Conservation (phyloP, 225 moss, liverwort and hornwort genomes). For the Bryoerythrophyllum caledonicum region DNA sequence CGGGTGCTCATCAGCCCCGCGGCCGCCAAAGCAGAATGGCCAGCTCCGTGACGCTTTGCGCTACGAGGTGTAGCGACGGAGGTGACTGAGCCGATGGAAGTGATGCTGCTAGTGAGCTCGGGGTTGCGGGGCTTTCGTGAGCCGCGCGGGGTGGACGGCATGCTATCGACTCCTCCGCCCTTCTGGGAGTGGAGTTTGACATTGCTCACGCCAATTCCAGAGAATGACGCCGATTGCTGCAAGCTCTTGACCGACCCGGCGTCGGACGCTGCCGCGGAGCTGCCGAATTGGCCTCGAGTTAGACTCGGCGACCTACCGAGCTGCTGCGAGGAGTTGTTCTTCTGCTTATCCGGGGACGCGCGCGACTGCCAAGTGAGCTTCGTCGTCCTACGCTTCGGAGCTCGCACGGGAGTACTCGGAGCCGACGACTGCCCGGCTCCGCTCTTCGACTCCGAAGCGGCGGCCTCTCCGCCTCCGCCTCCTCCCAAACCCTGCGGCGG, state of each 20-base stretch:
- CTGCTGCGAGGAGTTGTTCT: conserved; percentile 25
- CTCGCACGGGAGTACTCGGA: conserved; percentile 35
- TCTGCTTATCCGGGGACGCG: conserved; percentile 34
- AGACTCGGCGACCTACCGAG: conserved; percentile 44
- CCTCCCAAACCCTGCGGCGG: conserved; percentile 28
- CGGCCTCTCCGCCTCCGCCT: conserved; percentile 12
- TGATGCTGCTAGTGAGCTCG: conserved; percentile 46
- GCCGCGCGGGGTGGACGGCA: conserved; percentile 46
- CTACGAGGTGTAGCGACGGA: conserved; percentile 62
- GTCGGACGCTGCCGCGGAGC: conserved; percentile 27
- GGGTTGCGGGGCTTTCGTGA: conserved; percentile 43
- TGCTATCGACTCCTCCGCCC: conserved; percentile 37
- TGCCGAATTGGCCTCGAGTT: conserved; percentile 34
- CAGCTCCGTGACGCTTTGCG: conserved; percentile 57
- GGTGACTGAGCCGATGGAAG: conserved; percentile 52
- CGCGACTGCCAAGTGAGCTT: conserved; percentile 61
- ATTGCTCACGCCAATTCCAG: conserved; percentile 36
- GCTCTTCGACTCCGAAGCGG: no score
- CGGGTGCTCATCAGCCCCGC: conserved; percentile 41
- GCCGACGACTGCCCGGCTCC: conserved; percentile 21
- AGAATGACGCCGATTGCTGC: conserved; percentile 53
- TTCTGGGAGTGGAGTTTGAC: no score
- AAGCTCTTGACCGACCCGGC: conserved; percentile 30
- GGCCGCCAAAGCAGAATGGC: conserved; percentile 34
- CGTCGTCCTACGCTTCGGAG: conserved; percentile 47